A percentile compares a stretch with the other conserved stretches of the same genome.
These are phyloP conservation scores for Thielaviopsis punctulata DNA, from an alignment of 2,329 filamentous ascomycete species.

Conservation along the genomic window DNA sequence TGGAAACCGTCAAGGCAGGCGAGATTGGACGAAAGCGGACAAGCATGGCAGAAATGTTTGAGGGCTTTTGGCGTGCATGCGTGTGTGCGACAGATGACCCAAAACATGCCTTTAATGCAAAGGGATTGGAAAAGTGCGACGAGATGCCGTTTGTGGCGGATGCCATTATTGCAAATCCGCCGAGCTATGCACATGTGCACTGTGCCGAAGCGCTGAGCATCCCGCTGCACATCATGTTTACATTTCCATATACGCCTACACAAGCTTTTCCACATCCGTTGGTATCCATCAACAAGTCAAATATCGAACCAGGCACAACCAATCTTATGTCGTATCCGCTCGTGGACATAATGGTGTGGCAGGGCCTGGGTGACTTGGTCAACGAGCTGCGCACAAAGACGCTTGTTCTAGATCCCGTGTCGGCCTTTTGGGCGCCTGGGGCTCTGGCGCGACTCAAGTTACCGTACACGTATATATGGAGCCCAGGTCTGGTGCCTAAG, in stretches of 20 bases:
- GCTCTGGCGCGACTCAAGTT: slow-evolving; percentile 56
- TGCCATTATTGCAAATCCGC: slow-evolving; percentile 74
- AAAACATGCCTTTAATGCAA: slow-evolving; percentile 39
- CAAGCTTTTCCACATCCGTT: slow-evolving; percentile 61
- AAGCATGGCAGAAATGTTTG: slow-evolving; percentile 67
- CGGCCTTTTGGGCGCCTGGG: slow-evolving; percentile 60
- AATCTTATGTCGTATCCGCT: slow-evolving; percentile 71
- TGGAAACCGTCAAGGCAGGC: slow-evolving; percentile 55
- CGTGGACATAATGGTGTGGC: slow-evolving; percentile 81
- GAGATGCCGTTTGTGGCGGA: slow-evolving; percentile 45
- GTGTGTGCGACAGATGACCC: slow-evolving; percentile 57
- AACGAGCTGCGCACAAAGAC: slow-evolving; percentile 57
- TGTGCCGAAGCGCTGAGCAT: slow-evolving; percentile 65
- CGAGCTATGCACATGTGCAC: slow-evolving; percentile 61
- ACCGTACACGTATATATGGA: slow-evolving; percentile 60
- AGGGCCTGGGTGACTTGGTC: slow-evolving; percentile 65
- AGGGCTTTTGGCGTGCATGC: slow-evolving; percentile 67
- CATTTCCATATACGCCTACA: slow-evolving; percentile 64
- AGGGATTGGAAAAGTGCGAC: slow-evolving; percentile 39
- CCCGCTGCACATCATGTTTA: slow-evolving; percentile 76
- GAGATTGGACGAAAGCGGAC: slow-evolving; percentile 51
- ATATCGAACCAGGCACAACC: slow-evolving; percentile 53
- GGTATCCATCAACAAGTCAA: slow-evolving; percentile 55
- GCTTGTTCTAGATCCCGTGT: slow-evolving; percentile 54
- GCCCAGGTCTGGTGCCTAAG: slow-evolving; percentile 47